Base-by-base conservation (phyloP, 2,329 filamentous ascomycete species). In the Penicillium janthinellum region DNA sequence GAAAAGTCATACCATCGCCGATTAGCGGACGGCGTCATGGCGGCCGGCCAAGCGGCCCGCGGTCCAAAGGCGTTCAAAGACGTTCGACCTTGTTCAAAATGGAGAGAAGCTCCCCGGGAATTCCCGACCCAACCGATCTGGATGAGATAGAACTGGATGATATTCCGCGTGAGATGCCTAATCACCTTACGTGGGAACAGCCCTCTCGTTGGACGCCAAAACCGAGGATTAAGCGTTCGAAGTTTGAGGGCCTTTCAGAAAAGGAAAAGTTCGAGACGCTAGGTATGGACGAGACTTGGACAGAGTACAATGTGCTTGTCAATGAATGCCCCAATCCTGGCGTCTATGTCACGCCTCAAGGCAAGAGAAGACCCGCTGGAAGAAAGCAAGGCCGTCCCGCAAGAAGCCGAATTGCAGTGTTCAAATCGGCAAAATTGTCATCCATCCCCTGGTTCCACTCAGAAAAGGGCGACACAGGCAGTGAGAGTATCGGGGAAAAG, bases 221-320 rank as follows among this genome's bases (percentile, higher is more conserved):
- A 45, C 11, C 38, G 4, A 11, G 25, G 14, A 48, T 48, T 11
- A 65, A 70, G n/a, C 49, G 56, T 4, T 61, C 67, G 15, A 61
- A 55, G 12, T 64, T 72, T 35, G 52, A 55, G 10, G 72, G 70
- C 7, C 71, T 78, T 67, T 71, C 77, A 0, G 74, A 74, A 59
- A 73, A 73, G 35, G 76, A 79, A 54, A 74, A 66, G 42, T 68
- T 79, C 2, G 72, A 77, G 58, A 72, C 75, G 22, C 65, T 75
- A 55, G 77, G 77, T 1, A 63, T 78, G 59, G 76, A 79, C 59
- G 74, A 77, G 53, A 71, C 69, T 1, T 79, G 75, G 75, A 78
- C 76, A 1, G 74, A 77, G 58, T 78, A 78, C 57, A 76, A 66
- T 35, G 68, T 75, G 25, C 57, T 77, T 3, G 56, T 75, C 4